Conservation (phyloP, 768 basidiomycete species). For the Mycena filopes region DNA sequence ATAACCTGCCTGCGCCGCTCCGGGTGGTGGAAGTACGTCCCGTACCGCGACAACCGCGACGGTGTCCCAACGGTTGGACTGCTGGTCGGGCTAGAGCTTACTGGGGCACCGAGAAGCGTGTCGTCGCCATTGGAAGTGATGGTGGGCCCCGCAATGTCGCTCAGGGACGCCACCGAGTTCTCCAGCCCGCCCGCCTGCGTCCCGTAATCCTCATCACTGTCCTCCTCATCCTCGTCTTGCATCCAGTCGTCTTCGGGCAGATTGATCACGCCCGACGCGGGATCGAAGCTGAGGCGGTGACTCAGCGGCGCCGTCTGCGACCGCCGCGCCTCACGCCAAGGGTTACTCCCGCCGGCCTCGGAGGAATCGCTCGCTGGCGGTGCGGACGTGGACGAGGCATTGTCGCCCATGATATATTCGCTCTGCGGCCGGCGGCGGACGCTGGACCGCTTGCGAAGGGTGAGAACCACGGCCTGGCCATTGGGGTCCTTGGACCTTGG, state of each 20-base stretch:
- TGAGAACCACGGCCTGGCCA: slow-evolving; percentile 79
- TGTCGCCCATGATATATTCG: slow-evolving; percentile 33
- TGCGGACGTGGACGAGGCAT: slow-evolving; percentile 32
- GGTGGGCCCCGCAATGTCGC: slow-evolving; percentile 31
- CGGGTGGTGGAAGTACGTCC: slow-evolving; percentile 89
- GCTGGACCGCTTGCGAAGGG: slow-evolving; percentile 79
- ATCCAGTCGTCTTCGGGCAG: slow-evolving; percentile 80
- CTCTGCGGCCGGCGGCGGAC: slow-evolving; percentile 49
- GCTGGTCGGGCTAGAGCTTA: slow-evolving; percentile 33
- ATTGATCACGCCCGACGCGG: slow-evolving; percentile 89
- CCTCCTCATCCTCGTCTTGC: slow-evolving; percentile 64
- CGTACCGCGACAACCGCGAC: slow-evolving; percentile 67
- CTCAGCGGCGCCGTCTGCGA: slow-evolving; percentile 45
- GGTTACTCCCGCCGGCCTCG: slow-evolving; percentile 53
- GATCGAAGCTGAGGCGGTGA: slow-evolving; percentile 85
- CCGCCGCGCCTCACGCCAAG: slow-evolving; percentile 68
- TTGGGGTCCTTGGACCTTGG: slow-evolving; percentile 53
- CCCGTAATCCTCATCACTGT: slow-evolving; percentile 58
- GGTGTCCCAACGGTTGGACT: slow-evolving; percentile 29
- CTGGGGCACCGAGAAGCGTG: slow-evolving; percentile 34
- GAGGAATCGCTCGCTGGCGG: slow-evolving; percentile 33
- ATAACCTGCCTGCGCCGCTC: slow-evolving; percentile 69
- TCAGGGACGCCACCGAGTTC: slow-evolving; percentile 39
- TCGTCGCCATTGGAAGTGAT: slow-evolving; percentile 29
- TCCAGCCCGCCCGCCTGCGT: slow-evolving; percentile 42